These are phyloP conservation scores for Acorus gramineus DNA, from an alignment of 106 monocot genomes.

Conservation along the genomic window DNA sequence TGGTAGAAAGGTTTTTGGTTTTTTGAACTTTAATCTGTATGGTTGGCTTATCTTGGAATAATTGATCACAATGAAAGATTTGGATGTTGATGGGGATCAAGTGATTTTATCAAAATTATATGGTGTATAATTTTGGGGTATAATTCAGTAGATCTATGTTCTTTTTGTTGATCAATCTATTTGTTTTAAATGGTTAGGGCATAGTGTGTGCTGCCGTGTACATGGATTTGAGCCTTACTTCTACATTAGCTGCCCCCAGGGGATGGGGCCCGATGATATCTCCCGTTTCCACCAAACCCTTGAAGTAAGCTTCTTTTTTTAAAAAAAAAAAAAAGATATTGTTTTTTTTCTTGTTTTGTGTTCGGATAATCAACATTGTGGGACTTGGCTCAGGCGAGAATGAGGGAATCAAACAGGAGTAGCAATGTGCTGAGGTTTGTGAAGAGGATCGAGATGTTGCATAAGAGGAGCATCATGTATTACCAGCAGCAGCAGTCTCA, in stretches of 20 bases:
- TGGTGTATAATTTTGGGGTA: no score
- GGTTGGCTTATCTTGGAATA: no score
- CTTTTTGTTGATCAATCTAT: no score
- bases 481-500: slow-evolving; percentile 65
- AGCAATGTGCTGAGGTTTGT: slow-evolving; percentile 77
- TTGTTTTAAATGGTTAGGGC: slow-evolving; percentile 25
- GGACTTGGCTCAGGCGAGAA: slow-evolving; percentile 40
- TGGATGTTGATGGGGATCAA: no score
- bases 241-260: slow-evolving; percentile 71
- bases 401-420: slow-evolving; percentile 88
- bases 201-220: slow-evolving; percentile 90
- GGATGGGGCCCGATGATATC: slow-evolving; percentile 91
- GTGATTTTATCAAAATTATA: no score
- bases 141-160: no score
- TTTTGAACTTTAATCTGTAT: no score
- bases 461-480: slow-evolving; percentile 94
- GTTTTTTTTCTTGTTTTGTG: not conserved
- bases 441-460: slow-evolving; percentile 69
- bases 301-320: slow-evolving; percentile 36
- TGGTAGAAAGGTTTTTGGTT: no score
- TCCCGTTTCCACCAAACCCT: slow-evolving; percentile 71
- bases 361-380: no score
- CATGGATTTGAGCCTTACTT: slow-evolving; percentile 99
- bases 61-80: no score
- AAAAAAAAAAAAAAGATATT: no score